phyloP scores from a whole-genome alignment of 805 yeast genomes.

The Cyberlindnera bimundalis region DNA sequence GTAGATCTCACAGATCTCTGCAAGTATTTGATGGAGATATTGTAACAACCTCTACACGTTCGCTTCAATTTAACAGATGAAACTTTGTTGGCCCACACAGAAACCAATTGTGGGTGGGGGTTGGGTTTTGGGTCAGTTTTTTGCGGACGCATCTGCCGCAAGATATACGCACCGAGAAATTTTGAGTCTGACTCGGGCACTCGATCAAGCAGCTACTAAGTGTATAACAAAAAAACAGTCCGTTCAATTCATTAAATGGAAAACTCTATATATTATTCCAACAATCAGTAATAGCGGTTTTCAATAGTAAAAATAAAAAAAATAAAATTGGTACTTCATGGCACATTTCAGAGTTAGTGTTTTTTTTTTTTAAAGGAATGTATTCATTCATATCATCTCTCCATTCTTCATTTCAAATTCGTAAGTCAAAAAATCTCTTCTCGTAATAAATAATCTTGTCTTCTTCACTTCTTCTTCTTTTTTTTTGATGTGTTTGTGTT shows the following conservation, averaged over 20 bases:
- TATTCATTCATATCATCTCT: background rate
- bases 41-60: no score
- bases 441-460: background rate
- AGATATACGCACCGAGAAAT: no score
- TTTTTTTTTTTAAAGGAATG: no score
- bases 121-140: no score
- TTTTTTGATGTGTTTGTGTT: background rate
- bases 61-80: no score
- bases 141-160: no score
- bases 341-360: background rate
- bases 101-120: no score
- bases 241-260: background rate
- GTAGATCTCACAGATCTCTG: no score
- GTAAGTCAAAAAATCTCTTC: background rate
- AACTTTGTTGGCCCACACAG: no score
- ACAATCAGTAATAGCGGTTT: background rate
- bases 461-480: background rate
- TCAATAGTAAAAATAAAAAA: background rate
- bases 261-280: no score
- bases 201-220: background rate
- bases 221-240: background rate
- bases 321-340: background rate
- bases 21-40: no score
- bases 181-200: background rate
- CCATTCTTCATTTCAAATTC: slow-evolving; percentile 2